Percentiles rank a stretch among this genome's conserved stretches.
phyloP scores from a whole-genome alignment of 148 eudicot species.

The Salicornia ramosissima region DNA sequence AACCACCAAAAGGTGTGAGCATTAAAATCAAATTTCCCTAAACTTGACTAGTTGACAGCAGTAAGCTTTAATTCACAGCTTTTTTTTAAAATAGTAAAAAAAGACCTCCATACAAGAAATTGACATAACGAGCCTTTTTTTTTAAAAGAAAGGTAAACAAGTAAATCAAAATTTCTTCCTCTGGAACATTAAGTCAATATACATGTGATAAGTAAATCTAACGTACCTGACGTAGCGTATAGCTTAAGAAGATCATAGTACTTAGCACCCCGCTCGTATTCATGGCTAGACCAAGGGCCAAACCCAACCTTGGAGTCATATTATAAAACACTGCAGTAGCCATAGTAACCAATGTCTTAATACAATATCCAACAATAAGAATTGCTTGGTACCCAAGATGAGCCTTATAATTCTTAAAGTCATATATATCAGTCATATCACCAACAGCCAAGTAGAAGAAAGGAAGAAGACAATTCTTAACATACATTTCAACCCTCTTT shows the following conservation, averaged over 20 bases:
- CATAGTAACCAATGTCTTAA: slow-evolving; percentile 11
- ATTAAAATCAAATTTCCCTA: too few relatives aligned
- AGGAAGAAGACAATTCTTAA: slow-evolving; percentile 18
- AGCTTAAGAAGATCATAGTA: slow-evolving; percentile 1
- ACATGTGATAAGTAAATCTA: neutral
- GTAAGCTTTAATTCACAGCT: too few relatives aligned
- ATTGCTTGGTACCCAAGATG: slow-evolving; percentile 1
- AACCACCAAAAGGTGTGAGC: too few relatives aligned
- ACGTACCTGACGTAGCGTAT: slow-evolving; percentile 22
- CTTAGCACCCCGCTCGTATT: slow-evolving; percentile 23
- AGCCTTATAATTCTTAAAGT: neutral
- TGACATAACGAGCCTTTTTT: too few relatives aligned
- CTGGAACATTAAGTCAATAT: too few relatives aligned
- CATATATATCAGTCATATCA: slow-evolving; percentile 9
- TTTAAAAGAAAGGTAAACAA: too few relatives aligned
- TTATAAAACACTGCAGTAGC: slow-evolving; percentile 16
- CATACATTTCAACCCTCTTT: slow-evolving; percentile 13
- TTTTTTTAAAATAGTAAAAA: too few relatives aligned
- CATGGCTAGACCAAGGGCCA: slow-evolving; percentile 23
- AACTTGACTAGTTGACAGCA: too few relatives aligned
- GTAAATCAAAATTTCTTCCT: too few relatives aligned
- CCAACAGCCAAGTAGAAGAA: slow-evolving; percentile 25
- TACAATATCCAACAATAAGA: slow-evolving; percentile 11
- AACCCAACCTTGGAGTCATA: slow-evolving; percentile 10
- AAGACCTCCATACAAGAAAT: too few relatives aligned